These are phyloP conservation scores for Mycena albidolilacea DNA, from an alignment of 768 basidiomycete species.

Conservation along the genomic window DNA sequence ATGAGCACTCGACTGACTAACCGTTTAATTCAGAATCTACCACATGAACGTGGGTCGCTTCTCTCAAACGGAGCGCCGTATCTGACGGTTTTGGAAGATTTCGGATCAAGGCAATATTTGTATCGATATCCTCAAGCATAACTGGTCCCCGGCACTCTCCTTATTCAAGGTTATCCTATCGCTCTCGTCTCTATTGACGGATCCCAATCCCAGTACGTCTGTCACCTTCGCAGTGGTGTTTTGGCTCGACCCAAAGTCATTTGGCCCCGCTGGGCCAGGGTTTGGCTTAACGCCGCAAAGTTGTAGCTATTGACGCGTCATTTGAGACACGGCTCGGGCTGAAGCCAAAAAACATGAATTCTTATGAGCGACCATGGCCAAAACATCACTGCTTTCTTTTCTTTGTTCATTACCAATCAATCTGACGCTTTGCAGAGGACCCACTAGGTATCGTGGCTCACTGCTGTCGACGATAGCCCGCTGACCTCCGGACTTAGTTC, in stretches of 20 bases:
- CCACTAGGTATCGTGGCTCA: conserved; percentile 69
- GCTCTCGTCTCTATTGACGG: conserved; percentile 91
- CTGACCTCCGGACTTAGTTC: conserved; percentile 59
- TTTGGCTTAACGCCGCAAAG: no score
- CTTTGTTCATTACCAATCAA: not conserved
- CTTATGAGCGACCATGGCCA: no score
- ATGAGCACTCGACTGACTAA: not conserved
- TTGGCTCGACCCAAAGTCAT: no score
- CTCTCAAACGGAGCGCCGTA: conserved; percentile 16
- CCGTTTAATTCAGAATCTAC: conserved; percentile 72
- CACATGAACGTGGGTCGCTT: conserved; percentile 80
- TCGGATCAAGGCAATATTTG: conserved; percentile 85
- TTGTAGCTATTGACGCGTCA: no score
- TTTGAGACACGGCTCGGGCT: no score
- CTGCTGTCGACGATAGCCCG: conserved; percentile 7
- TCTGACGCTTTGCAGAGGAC: conserved; percentile 64
- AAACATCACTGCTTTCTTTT: not conserved
- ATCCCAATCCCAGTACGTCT: conserved; percentile 91
- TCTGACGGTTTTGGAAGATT: conserved; percentile 56
- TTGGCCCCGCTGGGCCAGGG: no score
- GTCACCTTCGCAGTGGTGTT: not conserved
- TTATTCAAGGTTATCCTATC: conserved; percentile 96
- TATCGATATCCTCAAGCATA: conserved; percentile 92
- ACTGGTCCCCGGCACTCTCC: conserved; percentile 95
- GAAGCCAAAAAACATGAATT: no score